phyloP scores from a whole-genome alignment of 2,329 filamentous ascomycete genomes.

The Spiromastix sp. region DNA sequence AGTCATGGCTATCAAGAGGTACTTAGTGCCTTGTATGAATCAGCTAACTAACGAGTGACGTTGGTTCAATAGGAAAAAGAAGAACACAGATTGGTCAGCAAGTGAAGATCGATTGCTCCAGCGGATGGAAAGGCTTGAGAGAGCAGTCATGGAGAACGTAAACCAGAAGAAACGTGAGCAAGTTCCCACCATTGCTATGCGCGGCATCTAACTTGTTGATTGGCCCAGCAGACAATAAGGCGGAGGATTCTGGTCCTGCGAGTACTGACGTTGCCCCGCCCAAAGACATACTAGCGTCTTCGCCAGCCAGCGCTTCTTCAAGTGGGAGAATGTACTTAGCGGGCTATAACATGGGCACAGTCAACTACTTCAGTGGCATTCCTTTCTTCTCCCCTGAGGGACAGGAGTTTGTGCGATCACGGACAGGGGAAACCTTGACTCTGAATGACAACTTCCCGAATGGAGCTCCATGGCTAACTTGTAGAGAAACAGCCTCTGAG shows the following conservation, averaged over 20 bases:
- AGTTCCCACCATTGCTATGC: background rate
- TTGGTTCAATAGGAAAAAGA: background rate
- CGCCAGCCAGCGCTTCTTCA: constrained; percentile 13
- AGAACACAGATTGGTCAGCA: constrained; percentile 7
- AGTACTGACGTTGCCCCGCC: background rate
- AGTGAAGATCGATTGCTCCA: constrained; percentile 22
- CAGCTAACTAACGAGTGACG: constrained; percentile 11
- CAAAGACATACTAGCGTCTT: background rate
- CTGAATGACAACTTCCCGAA: constrained; percentile 20
- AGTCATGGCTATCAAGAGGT: too few species aligned
- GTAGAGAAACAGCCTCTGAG: constrained; percentile 17
- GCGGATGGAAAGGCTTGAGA: constrained; percentile 32
- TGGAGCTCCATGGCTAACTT: constrained; percentile 26
- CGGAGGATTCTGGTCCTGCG: too few species aligned
- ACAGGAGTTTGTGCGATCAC: constrained; percentile 38
- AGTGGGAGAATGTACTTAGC: constrained; percentile 38
- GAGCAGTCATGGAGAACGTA: constrained; percentile 20
- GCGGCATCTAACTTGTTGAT: constrained; percentile 3
- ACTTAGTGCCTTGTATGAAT: too few species aligned
- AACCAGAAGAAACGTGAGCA: background rate
- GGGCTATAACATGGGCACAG: constrained; percentile 37
- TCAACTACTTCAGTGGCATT: constrained; percentile 39
- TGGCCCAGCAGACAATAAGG: too few species aligned
- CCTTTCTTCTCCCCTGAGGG: constrained; percentile 41
- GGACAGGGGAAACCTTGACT: constrained; percentile 31